phyloP scores from a whole-genome alignment of 1,139 yeast species.

The Candida sanyaensis region DNA sequence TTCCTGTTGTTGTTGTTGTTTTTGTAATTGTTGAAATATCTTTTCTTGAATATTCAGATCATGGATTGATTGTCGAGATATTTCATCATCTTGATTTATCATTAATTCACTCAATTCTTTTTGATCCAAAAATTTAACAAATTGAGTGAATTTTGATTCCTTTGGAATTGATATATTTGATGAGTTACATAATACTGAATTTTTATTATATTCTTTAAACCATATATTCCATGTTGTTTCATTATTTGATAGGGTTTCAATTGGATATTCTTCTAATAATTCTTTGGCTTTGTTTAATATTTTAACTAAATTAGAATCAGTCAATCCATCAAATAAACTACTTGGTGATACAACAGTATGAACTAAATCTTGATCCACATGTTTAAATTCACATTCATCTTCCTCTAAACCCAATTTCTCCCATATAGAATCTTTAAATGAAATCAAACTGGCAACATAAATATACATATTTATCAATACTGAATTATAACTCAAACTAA shows the following conservation, averaged over 20 bases:
- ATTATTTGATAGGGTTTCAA: constrained; percentile 24
- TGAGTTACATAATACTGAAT: constrained; percentile 28
- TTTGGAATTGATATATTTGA: constrained; percentile 15
- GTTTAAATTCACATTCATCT: constrained; percentile 16
- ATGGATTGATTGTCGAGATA: constrained; percentile 23
- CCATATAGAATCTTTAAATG: constrained; percentile 42
- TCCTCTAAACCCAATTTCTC: constrained; percentile 20
- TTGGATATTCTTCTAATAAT: constrained; percentile 31
- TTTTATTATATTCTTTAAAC: constrained; percentile 33
- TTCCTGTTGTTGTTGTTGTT: constrained; percentile 22
- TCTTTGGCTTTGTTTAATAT: constrained; percentile 37
- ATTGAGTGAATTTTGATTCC: constrained; percentile 1
- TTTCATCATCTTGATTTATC: constrained; percentile 33
- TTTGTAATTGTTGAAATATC: constrained; percentile 3
- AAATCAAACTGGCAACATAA: constrained; percentile 54
- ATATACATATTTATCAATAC: constrained; percentile 50
- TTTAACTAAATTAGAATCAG: constrained; percentile 34
- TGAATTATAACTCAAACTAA: constrained; percentile 50
- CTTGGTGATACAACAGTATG: constrained; percentile 44
- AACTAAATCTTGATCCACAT: constrained; percentile 43
- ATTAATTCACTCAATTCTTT: constrained; percentile 18
- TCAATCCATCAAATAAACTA: constrained; percentile 27
- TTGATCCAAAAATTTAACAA: constrained; percentile 8
- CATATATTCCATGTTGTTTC: constrained; percentile 32
- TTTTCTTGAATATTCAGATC: constrained; percentile 16